Evolutionary conservation across 805 yeast genomes (phyloP), one percentile per base, ranked within the genome.

Genomic region (Yamadazyma ubonensis): DNA sequence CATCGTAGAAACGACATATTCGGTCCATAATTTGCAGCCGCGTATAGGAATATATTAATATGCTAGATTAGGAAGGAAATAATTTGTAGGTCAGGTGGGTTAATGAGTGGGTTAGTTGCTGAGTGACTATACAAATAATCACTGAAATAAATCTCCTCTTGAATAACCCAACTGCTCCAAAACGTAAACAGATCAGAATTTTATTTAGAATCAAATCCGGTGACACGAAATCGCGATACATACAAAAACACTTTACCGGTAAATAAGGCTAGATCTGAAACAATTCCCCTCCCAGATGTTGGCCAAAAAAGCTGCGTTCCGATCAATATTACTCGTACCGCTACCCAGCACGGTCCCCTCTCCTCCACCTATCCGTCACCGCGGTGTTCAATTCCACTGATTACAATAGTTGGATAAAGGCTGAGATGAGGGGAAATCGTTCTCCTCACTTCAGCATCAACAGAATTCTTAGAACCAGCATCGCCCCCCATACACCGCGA

Each of bases 1-100:
- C 96, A 88, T 55, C 70, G 93, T 45, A 68, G 93, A 38, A 43
- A 36, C 11, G 35, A 48, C 43, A 14, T 40, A 27, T 26, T 34
- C 23, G 18, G 39, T 28, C 11, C 36, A 19, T 12, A 29, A 14
- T 12, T 19, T 19, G 12, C 18, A 7, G 10, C 10, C n/a, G 6
- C n/a, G n/a, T n/a, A n/a, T n/a, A n/a, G n/a, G 20, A 33, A 15
- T 15, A 25, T 17, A 12, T 29, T 22, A 22, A 27, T n/a, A 12
- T 27, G 29, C 29, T 26, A 26, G 29, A 26, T 26, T 22, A 11
- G 14, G 19, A 33, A 22, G 10, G n/a, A n/a, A n/a, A n/a, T 7
- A 10, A 22, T 22, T 22, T 7, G 25, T 22, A 22, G 25, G 7
- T 22, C 25, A n/a, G n/a, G n/a, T n/a, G n/a, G n/a, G n/a, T n/a